phyloP scores from a whole-genome alignment of 805 yeast species.

The Metschnikowia lachancei region DNA sequence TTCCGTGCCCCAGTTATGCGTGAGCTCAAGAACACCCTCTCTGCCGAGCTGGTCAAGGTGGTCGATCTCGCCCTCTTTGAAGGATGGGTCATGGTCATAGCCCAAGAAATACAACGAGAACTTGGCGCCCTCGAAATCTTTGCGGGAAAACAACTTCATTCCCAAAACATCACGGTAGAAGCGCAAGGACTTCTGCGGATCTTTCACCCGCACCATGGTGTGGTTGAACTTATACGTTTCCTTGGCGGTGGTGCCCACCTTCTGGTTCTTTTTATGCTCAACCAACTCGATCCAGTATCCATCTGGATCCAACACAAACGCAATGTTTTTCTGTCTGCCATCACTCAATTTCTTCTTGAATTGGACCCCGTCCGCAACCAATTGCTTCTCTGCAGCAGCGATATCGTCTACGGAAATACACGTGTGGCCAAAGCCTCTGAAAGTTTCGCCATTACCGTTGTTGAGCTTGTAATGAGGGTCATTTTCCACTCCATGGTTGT shows the following conservation, averaged over 20 bases:
- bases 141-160: slow-evolving; percentile 62
- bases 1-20: slow-evolving; percentile 97
- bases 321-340: slow-evolving; percentile 91
- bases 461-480: slow-evolving; percentile 55
- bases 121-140: slow-evolving; percentile 62
- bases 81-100: slow-evolving; percentile 49
- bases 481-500: slow-evolving; percentile 69
- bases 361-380: slow-evolving; percentile 60
- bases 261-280: slow-evolving; percentile 48
- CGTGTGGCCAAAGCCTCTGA: slow-evolving; percentile 92
- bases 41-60: slow-evolving; percentile 36
- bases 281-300: slow-evolving; percentile 96
- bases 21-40: slow-evolving; percentile 80
- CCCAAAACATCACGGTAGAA: slow-evolving; percentile 83
- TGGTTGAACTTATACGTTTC: slow-evolving; percentile 67
- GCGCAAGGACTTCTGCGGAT: slow-evolving; percentile 68
- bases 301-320: slow-evolving; percentile 93
- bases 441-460: slow-evolving; percentile 82
- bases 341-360: slow-evolving; percentile 84
- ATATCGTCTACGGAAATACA: slow-evolving; percentile 85
- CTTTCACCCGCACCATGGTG: slow-evolving; percentile 89
- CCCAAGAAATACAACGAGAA: slow-evolving; percentile 87
- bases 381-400: slow-evolving; percentile 52
- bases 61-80: slow-evolving; percentile 42
- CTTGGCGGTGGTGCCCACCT: slow-evolving; percentile 38